Base-by-base conservation (phyloP, 73 alveolate genomes). In the Uronychia setigera region DNA sequence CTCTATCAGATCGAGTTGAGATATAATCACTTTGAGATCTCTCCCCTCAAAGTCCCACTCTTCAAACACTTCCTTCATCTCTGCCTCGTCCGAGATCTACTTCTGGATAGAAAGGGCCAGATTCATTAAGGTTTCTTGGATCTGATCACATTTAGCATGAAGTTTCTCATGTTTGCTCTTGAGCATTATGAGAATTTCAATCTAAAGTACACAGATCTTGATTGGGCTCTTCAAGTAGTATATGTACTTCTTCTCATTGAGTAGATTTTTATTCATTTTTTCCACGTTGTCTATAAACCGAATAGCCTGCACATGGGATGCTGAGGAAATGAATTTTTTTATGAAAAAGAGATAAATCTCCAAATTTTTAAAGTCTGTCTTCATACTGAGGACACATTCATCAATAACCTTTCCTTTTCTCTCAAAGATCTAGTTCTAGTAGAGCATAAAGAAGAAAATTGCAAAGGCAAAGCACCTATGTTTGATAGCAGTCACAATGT, bases 381-480 rank as follows among this genome's bases (percentile, higher is more conserved):
- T 76, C 19, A 76, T 26, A 5, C 30, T 76, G 81, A 35, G 28
- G 27, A 76, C 19, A 11, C 28, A 31, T 5, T 28, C 81, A 5
- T 76, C 81, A 30, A 76, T 5, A 26, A 28, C 5, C 59, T 76
- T 1, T 5, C 30, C 59, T 5, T 28, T 76, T 30, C 30, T 5
- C 25, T 76, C 59, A 5, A 25, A 9, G 28, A 76, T 9, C 27
- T 76, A 5, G 28, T 30, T 76, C 32, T 76, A 27, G 32, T 76
- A 58, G 1, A 28, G 59, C 28, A 32, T 25, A 27, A 28, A 76
- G 81, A 76, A 76, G 59, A 29, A 76, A 5, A 76, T 76, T 5
- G 81, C 81, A 27, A 76, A 76, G 9, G 28, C 58, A 76, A 26
- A 76, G 27, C 81, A 76, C 32, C 27, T 76, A 31, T 76, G 46